These are phyloP conservation scores for Penicillium daleae DNA, from an alignment of 495 filamentous ascomycete species.

Conservation along the genomic window DNA sequence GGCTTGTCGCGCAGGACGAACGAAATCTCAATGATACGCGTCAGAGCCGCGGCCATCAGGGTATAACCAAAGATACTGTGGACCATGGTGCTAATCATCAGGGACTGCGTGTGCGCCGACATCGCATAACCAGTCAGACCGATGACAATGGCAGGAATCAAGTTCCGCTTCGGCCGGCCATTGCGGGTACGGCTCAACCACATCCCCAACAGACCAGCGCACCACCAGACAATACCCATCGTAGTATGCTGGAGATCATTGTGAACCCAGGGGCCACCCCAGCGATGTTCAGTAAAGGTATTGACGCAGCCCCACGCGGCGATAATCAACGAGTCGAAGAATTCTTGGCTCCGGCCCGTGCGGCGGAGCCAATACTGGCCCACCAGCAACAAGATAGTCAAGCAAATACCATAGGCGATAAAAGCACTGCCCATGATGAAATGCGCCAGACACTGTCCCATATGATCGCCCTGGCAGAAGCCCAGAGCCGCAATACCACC, in stretches of 20 bases:
- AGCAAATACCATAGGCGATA: conserved; percentile 87
- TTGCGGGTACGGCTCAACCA: conserved; percentile 86
- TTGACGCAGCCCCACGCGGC: conserved; percentile 95
- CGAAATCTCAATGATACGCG: conserved; percentile 87
- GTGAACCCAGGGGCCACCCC: conserved; percentile 86
- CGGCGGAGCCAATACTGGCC: conserved; percentile 86
- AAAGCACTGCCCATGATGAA: conserved; percentile 99
- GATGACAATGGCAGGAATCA: conserved; percentile 90
- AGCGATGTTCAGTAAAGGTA: conserved; percentile 96
- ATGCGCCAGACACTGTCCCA: conserved; percentile 92
- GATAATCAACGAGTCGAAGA: conserved; percentile 92
- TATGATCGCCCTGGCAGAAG: conserved; percentile 91
- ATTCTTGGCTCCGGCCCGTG: conserved; percentile 90
- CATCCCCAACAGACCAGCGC: conserved; percentile 84
- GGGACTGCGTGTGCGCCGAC: conserved; percentile 80
- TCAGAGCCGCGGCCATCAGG: conserved; percentile 84
- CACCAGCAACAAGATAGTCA: conserved; percentile 84
- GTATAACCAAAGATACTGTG: conserved; percentile 95
- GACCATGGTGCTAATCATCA: conserved; percentile 84
- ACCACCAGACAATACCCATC: conserved; percentile 99
- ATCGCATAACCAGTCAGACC: conserved; percentile 94
- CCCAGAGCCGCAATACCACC: conserved; percentile 91
- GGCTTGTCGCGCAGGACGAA: conserved; percentile 79
- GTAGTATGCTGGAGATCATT: conserved; percentile 97
- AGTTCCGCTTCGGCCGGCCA: conserved; percentile 86